Conservation (phyloP, 176 grass and related monocot species). For the Musa acuminata region DNA sequence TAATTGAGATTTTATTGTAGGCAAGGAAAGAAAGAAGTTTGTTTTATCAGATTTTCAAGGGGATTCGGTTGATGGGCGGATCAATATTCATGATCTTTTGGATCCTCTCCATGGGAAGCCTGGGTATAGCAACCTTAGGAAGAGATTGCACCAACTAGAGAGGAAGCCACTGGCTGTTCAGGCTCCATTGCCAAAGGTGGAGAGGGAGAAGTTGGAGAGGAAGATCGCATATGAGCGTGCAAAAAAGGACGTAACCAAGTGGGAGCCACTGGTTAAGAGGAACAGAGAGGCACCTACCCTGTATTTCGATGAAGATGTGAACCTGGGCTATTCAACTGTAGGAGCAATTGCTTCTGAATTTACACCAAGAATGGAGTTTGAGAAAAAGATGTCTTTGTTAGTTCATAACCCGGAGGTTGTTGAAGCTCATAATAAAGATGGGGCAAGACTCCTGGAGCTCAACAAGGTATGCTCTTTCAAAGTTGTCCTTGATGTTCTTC, state of each 20-base stretch:
- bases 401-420: slow-evolving; percentile 37
- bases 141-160: slow-evolving; percentile 57
- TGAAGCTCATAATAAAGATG: slow-evolving; percentile 75
- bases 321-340: slow-evolving; percentile 56
- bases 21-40: slow-evolving; percentile 43
- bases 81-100: slow-evolving; percentile 80
- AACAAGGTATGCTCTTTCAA: slow-evolving; percentile 54
- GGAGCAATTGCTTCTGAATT: slow-evolving; percentile 78
- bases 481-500: background rate
- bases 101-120: slow-evolving; percentile 56
- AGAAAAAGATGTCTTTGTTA: slow-evolving; percentile 62
- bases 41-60: slow-evolving; percentile 39
- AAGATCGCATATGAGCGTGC: slow-evolving; percentile 20
- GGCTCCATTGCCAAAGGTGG: slow-evolving; percentile 50
- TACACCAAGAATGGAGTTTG: slow-evolving; percentile 60
- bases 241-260: slow-evolving; percentile 55
- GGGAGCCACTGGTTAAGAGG: slow-evolving; percentile 46
- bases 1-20: slow-evolving; percentile 25
- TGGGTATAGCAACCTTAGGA: slow-evolving; percentile 73
- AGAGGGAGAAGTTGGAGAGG: slow-evolving; percentile 58
- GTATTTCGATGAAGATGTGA: slow-evolving; percentile 60
- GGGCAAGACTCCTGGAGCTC: slow-evolving; percentile 81
- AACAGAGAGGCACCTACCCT: slow-evolving; percentile 74
- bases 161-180: slow-evolving; percentile 42
- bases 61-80: slow-evolving; percentile 24